A percentile compares a stretch with the other conserved stretches of the same genome.
Evolutionary conservation across 2,329 filamentous ascomycete genomes (phyloP).

Genomic region (Ophiostoma montium): DNA sequence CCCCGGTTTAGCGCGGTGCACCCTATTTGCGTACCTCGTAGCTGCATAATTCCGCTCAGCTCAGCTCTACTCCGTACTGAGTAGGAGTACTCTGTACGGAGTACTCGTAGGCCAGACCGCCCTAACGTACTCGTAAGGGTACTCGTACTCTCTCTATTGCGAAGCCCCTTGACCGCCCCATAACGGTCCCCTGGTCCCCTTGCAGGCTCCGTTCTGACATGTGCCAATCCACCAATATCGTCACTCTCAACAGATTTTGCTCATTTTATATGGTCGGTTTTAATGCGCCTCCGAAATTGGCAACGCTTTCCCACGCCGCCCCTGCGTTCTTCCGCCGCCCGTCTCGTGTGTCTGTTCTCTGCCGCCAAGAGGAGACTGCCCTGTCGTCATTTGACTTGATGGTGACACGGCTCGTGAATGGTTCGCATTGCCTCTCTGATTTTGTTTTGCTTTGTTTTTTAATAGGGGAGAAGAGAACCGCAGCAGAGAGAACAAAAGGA

Average conservation of each 20-base stretch:
- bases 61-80: no score
- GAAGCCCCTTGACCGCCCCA: background rate
- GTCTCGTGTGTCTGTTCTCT: background rate
- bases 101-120: no score
- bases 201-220: slow-evolving; percentile 7
- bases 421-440: slow-evolving; percentile 3
- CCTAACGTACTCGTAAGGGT: no score
- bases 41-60: no score
- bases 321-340: background rate
- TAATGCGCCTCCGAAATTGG: slow-evolving; percentile 6
- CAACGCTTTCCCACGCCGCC: background rate
- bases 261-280: slow-evolving; percentile 6
- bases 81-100: no score
- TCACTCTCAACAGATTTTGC: slow-evolving; percentile 8
- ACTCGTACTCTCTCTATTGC: no score
- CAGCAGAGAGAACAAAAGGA: background rate
- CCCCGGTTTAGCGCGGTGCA: background rate
- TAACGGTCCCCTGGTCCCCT: background rate
- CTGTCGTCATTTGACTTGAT: slow-evolving; percentile 3
- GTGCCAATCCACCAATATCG: slow-evolving; percentile 6
- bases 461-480: background rate
- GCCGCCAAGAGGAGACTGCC: background rate
- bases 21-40: background rate
- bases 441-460: background rate
- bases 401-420: slow-evolving; percentile 8